Base-by-base conservation (phyloP, 1,284 basidiomycete genomes). In the Porodaedalea pini region DNA sequence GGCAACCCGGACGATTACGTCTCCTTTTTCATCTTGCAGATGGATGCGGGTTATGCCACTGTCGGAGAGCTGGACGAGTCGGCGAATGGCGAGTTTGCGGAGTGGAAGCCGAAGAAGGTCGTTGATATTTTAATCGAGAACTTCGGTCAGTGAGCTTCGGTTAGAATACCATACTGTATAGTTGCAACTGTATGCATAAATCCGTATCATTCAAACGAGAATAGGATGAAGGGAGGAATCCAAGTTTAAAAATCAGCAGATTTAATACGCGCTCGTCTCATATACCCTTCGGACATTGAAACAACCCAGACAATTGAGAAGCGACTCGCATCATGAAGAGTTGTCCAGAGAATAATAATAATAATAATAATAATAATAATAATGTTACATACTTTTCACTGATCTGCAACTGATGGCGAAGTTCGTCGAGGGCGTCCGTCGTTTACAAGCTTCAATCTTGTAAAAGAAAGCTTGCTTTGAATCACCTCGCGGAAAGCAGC, bases 51-150 rank as follows among this genome's bases (percentile, higher is more conserved):
- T 5, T 19, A 31, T 7, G 50, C 39, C 7, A n/a, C 45, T 8
- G 41, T 48, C 29, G 56, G 40, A n/a, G 23, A 23, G 32, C 39
- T 50, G n/a, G 56, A 58, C 2, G 40, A 52, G 36, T 27, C 53
- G 5, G 49, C 23, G 7, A 58, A 58, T 36, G 39, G 44, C 7
- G n/a, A 19, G 6, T 58, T 25, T 17, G 50, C 56, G 10, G 50
- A 53, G 21, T 58, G 50, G 50, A 58, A 54, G 21, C 57, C 57
- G 6, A 6, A 13, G 32, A 34, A 34, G 32, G 32, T 34, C 32
- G 13, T 34, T 6, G 32, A 34, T 13, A 13, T 34, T 34, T 13
- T 34, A 5, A 31, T 51, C 10, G 49, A 51, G 8, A 40, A 32
- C 21, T 47, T 29, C 27, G 44, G 27, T 7, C 23, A 47, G 25